Base-by-base conservation (phyloP, 768 basidiomycete species). In the Podaxis sp. region DNA sequence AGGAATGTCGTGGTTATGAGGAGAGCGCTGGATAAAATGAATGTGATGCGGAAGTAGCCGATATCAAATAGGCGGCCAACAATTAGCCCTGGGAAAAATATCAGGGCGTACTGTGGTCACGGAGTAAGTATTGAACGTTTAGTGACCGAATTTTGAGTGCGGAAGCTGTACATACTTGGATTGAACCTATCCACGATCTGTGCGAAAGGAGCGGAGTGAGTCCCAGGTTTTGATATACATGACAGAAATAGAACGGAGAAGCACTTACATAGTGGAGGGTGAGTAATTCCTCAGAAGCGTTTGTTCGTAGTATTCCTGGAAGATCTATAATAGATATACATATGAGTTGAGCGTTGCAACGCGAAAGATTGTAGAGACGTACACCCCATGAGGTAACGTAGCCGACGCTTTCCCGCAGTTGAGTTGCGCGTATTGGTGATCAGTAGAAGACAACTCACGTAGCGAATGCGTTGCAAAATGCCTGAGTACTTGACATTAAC, bases 121-220 rank as follows among this genome's bases (percentile, higher is more conserved):
- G 66, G 8, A n/a, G 36, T 24, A 8, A 50, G 27, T 22, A 15
- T 41, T 41, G 6, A 13, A 17, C 19, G n/a, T n/a, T 17, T 9
- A 54, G 11, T 51, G 12, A 29, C 55, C 9, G n/a, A 47, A 33
- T 55, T 36, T 57, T 41, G 52, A 46, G 27, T 46, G 51, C 49
- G 15, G 17, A 52, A 8, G 46, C 12, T 9, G 3, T 8, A 52
- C 63, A 19, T 64, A 85, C 89, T 76, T 91, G 89, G 24, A 87
- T 75, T 1, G 90, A 92, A 4, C 90, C 90, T 40, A 93, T 92
- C 90, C 90, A 93, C 41, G 89, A 84, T 50, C 90, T 91, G 64
- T 25, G 17, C 55, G 61, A 17, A 22, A 19, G n/a, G 36, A 27
- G 22, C 25, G 25, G 25, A 41, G 24, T 8, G 25, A 41, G 24